phyloP scores from a whole-genome alignment of 768 basidiomycete genomes.

The Leccinum variicolor region DNA sequence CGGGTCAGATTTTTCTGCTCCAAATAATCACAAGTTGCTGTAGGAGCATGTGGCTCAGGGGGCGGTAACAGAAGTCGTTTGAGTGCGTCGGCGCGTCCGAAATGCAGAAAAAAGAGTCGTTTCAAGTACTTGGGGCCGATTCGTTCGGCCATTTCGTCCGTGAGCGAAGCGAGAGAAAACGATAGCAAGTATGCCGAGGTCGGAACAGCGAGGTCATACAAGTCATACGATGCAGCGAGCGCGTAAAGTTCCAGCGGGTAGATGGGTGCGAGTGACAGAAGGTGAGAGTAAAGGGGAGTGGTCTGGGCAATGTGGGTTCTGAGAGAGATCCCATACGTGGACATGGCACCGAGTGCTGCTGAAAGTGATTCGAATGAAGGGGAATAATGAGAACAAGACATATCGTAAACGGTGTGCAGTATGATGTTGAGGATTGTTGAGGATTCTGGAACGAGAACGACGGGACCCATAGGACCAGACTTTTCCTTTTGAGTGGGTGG shows the following conservation, averaged over 20 bases:
- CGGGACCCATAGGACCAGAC: constrained; percentile 44
- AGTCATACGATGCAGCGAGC: constrained; percentile 61
- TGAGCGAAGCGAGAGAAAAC: constrained; percentile 61
- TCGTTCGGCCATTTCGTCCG: constrained; percentile 63
- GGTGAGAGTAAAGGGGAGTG: constrained; percentile 53
- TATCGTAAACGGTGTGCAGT: constrained; percentile 67
- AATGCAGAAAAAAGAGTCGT: constrained; percentile 79
- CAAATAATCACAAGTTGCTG: constrained; percentile 59
- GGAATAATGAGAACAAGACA: constrained; percentile 72
- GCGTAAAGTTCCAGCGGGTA: constrained; percentile 72
- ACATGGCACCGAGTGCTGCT: constrained; percentile 53
- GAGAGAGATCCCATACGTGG: constrained; percentile 57
- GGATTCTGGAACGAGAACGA: constrained; percentile 58
- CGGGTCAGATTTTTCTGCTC: constrained; percentile 78
- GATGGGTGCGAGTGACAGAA: constrained; percentile 66
- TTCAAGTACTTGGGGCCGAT: constrained; percentile 80
- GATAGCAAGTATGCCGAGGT: constrained; percentile 74
- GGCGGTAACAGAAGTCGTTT: constrained; percentile 75
- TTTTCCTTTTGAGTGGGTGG: constrained; percentile 38
- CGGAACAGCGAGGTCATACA: constrained; percentile 72
- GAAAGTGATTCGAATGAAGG: constrained; percentile 60
- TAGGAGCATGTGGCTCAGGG: constrained; percentile 75
- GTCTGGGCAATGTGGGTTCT: constrained; percentile 45
- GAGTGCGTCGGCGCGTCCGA: constrained; percentile 77
- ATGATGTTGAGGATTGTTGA: constrained; percentile 68